These are phyloP conservation scores for Daldinia bambusicola DNA, from an alignment of 495 filamentous ascomycete genomes.

Conservation along the genomic window DNA sequence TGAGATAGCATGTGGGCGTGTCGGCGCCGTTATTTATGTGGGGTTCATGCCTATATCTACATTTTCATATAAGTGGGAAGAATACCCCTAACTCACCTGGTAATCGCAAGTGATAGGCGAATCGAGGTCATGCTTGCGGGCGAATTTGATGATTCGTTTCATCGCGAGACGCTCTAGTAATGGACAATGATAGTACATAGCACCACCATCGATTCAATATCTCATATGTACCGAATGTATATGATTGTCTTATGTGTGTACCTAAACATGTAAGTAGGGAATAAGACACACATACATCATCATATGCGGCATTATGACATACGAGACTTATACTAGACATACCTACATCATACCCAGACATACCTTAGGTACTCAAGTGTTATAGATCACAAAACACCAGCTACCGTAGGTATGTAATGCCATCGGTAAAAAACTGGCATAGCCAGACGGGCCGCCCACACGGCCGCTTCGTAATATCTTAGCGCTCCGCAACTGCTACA, in stretches of 20 bases:
- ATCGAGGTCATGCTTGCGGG: no score
- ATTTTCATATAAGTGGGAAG: no score
- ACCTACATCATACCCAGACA: no score
- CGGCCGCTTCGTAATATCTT: conserved; percentile 31
- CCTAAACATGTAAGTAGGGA: background rate
- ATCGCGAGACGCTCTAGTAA: no score
- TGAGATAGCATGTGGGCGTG: conserved; percentile 42
- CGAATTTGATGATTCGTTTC: no score
- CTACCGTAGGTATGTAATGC: no score
- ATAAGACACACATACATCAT: conserved; percentile 1
- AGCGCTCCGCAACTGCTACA: conserved; percentile 21
- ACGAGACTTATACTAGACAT: conserved; percentile 10
- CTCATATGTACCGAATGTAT: background rate
- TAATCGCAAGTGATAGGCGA: no score
- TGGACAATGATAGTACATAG: background rate
- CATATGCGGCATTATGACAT: conserved; percentile 5
- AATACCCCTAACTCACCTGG: no score
- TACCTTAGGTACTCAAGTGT: no score
- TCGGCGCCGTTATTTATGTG: conserved; percentile 7
- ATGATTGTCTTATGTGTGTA: background rate
- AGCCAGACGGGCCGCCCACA: conserved; percentile 15
- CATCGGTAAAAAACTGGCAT: no score
- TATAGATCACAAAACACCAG: background rate
- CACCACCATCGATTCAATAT: background rate
- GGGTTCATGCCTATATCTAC: conserved; percentile 1